Conservation (phyloP, 371 early-diverging fungal species). For the Mortierella sp. region DNA sequence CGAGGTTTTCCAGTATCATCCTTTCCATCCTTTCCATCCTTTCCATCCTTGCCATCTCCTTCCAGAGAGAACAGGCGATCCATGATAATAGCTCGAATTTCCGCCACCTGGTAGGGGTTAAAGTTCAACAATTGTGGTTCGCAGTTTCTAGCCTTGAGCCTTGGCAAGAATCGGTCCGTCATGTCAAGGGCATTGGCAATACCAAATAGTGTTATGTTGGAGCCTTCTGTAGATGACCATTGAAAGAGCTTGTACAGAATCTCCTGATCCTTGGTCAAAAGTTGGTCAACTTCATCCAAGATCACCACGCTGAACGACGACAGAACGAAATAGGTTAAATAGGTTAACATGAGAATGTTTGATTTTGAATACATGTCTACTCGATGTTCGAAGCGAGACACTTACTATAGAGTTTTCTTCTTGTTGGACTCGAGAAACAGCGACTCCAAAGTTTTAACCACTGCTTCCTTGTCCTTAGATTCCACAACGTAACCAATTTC, state of each 20-base stretch:
- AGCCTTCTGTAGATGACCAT: constrained; percentile 72
- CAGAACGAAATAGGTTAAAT: background rate
- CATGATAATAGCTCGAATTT: constrained; percentile 88
- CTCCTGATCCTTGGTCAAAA: constrained; percentile 85
- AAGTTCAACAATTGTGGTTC: constrained; percentile 88
- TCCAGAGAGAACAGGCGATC: constrained; percentile 74
- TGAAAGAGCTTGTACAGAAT: constrained; percentile 92
- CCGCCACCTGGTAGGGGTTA: constrained; percentile 84
- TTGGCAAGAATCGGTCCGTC: constrained; percentile 89
- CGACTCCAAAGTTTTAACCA: constrained; percentile 58
- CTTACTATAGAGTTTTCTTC: constrained; percentile 62
- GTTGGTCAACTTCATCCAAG: constrained; percentile 94
- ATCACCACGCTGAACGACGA: constrained; percentile 70
- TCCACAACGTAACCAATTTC: constrained; percentile 57
- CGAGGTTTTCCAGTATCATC: constrained; percentile 5
- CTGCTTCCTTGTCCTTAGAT: constrained; percentile 35
- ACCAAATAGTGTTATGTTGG: constrained; percentile 87
- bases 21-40: constrained; percentile 19
- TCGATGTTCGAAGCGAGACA: background rate
- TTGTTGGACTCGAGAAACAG: constrained; percentile 45
- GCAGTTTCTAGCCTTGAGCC: constrained; percentile 84
- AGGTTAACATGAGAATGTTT: no score
- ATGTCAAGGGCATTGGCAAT: constrained; percentile 96
- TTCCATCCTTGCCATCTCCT: background rate
- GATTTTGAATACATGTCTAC: no score